Evolutionary conservation across 257 asterid genomes (phyloP).

Genomic region (Solanum neorickii): DNA sequence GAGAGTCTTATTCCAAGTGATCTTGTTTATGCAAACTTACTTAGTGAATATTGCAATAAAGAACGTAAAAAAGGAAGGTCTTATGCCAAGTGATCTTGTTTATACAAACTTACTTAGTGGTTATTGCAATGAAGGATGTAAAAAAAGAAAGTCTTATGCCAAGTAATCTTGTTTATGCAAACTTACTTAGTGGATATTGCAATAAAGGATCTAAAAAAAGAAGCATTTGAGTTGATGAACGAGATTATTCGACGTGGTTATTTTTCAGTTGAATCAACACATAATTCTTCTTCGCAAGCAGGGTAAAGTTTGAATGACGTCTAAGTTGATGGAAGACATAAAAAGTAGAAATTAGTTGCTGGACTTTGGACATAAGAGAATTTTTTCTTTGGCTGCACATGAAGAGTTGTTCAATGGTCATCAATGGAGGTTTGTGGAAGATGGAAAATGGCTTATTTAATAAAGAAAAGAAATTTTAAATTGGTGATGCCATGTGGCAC

Average conservation of each 20-base stretch:
- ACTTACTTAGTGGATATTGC: conserved; percentile 36
- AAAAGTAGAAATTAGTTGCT: too few relatives aligned
- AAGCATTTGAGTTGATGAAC: conserved; percentile 12
- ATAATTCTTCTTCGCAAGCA: conserved; percentile 41
- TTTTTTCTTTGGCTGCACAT: too few relatives aligned
- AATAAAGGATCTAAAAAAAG: conserved; percentile 11
- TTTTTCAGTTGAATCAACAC: conserved; percentile 39
- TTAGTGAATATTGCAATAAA: conserved; percentile 28
- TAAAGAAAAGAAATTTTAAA: too few relatives aligned
- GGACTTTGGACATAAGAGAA: too few relatives aligned
- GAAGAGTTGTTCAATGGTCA: too few relatives aligned
- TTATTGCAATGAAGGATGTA: too few relatives aligned
- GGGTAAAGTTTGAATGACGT: conserved; percentile 15
- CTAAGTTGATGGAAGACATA: too few relatives aligned
- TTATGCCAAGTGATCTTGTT: too few relatives aligned
- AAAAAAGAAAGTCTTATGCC: conserved; percentile 32
- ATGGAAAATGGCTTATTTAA: too few relatives aligned
- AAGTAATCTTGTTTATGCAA: conserved; percentile 46
- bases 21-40: conserved; percentile 38
- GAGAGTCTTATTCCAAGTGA: conserved; percentile 54
- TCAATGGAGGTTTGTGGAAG: too few relatives aligned
- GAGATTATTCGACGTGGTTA: conserved; percentile 43
- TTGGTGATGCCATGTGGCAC: too few relatives aligned
- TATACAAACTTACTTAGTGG: too few relatives aligned
- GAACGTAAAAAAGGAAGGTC: conserved; percentile 1